Evolutionary conservation across 2,329 filamentous ascomycete genomes (phyloP).

Genomic region (Aspergillus ochraceus): DNA sequence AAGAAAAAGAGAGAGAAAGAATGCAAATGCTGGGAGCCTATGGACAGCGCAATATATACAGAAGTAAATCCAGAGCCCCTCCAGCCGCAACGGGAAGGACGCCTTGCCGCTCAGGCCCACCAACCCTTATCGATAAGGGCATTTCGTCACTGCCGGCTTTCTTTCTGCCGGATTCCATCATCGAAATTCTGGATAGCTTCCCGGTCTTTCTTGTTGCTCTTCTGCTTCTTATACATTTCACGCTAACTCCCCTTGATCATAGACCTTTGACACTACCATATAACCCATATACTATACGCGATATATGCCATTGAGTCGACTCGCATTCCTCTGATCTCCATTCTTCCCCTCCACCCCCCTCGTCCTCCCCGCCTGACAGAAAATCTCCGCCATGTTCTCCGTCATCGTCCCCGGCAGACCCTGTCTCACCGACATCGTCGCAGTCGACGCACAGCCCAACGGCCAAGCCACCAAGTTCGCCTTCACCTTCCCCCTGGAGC

Average conservation of each 20-base stretch:
- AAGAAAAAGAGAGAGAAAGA: background rate
- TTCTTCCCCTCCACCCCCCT: background rate
- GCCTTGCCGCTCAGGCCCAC: background rate
- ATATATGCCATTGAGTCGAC: background rate
- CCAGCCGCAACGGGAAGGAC: background rate
- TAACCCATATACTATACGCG: background rate
- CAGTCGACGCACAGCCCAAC: conserved; percentile 52
- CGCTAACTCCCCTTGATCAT: too few relatives aligned
- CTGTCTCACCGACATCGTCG: conserved; percentile 56
- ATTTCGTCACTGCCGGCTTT: conserved; percentile 27
- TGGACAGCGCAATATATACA: background rate
- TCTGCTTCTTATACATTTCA: background rate
- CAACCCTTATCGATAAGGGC: conserved; percentile 33
- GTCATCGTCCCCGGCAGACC: conserved; percentile 62
- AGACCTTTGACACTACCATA: background rate
- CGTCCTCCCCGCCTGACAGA: background rate
- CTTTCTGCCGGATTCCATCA: conserved; percentile 28
- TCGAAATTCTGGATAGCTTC: conserved; percentile 13
- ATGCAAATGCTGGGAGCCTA: background rate
- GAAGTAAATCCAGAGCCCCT: background rate
- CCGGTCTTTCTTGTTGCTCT: background rate
- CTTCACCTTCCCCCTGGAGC: conserved; percentile 64
- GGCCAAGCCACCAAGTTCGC: conserved; percentile 63
- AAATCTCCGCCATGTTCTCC: conserved; percentile 53
- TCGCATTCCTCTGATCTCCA: background rate